Base-by-base conservation (phyloP, 75 land plant genomes). In the Pinus tabuliformis region DNA sequence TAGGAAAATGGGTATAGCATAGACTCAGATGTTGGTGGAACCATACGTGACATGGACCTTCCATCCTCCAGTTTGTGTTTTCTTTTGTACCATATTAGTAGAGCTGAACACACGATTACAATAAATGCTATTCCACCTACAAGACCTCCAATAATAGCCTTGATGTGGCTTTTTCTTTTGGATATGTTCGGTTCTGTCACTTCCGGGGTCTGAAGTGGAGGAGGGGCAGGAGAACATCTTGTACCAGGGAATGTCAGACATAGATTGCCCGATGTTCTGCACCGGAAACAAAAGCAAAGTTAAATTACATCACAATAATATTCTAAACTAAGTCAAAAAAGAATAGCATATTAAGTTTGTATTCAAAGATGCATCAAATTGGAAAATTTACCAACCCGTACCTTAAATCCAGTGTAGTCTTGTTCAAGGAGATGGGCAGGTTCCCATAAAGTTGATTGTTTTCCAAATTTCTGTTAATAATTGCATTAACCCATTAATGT, bases 371-470 rank as follows among this genome's bases (percentile, higher is more conserved):
- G 33, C 59, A 62, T 18, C 52, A 42, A 56, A 17, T 37, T 22
- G 4, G 54, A 78, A 72, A 78, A 57, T 5, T 22, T 49, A 72
- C 26, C 7, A 76, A 52, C 2, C 28, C 66, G 36, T 82, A 87
- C 92, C 87, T 90, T 45, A 91, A 68, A 59, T 82, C 78, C 58
- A 91, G 70, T 66, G 78, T 83, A 59, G 84, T 72, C 59, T 72
- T 83, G 74, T 90, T 73, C 73, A 91, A 73, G 30, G 82, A 76
- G 52, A 12, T 73, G 57, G 94, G 94, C 24, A 91, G 77, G 60
- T 78, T 64, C 2, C 92, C 93, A 64, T 85, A 82, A 30, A 91
- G 85, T 28, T 89, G 78, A 78, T 91, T 91, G 78, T 91, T 91
- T 72, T 82, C 89, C 81, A 91, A 74, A 75, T 91, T 84, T 82